Conservation (phyloP, 2,329 filamentous ascomycete species). For the Epichloe gansuensis region DNA sequence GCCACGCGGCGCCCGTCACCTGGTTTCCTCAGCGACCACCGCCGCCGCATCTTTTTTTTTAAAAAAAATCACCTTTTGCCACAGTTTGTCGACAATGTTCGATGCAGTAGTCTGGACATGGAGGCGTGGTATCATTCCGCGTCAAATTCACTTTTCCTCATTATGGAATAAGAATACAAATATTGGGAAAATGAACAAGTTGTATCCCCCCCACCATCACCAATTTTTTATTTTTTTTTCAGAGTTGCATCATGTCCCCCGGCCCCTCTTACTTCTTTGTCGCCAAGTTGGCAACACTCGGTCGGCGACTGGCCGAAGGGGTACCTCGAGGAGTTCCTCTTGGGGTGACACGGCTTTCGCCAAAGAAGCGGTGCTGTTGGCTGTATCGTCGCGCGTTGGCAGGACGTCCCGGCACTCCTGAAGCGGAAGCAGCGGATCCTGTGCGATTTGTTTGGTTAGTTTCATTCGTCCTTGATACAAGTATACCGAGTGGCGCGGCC, state of each 20-base stretch:
- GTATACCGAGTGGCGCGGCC: too few relatives aligned
- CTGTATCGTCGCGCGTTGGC: slow-evolving; percentile 19
- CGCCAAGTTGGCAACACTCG: slow-evolving; percentile 11
- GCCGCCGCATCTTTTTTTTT: too few relatives aligned
- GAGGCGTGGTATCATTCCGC: slow-evolving; percentile 1
- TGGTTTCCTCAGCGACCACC: background rate
- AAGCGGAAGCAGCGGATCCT: slow-evolving; percentile 13
- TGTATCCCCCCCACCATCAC: background rate
- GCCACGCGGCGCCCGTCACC: background rate
- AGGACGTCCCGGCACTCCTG: slow-evolving; percentile 9
- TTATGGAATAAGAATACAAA: background rate
- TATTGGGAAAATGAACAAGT: background rate
- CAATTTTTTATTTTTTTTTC: background rate
- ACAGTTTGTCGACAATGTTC: background rate
- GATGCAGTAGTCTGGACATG: background rate
- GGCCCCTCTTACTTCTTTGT: slow-evolving; percentile 4
- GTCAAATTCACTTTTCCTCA: background rate
- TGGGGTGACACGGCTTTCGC: slow-evolving; percentile 27
- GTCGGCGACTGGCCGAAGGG: slow-evolving; percentile 22
- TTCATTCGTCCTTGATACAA: too few relatives aligned
- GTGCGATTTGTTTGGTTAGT: background rate
- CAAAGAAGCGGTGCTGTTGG: slow-evolving; percentile 28
- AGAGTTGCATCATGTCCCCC: background rate
- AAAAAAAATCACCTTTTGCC: background rate
- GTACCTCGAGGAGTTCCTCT: slow-evolving; percentile 24